Base-by-base conservation (phyloP, 2,329 filamentous ascomycete species). In the Apiospora kogelbergensis region DNA sequence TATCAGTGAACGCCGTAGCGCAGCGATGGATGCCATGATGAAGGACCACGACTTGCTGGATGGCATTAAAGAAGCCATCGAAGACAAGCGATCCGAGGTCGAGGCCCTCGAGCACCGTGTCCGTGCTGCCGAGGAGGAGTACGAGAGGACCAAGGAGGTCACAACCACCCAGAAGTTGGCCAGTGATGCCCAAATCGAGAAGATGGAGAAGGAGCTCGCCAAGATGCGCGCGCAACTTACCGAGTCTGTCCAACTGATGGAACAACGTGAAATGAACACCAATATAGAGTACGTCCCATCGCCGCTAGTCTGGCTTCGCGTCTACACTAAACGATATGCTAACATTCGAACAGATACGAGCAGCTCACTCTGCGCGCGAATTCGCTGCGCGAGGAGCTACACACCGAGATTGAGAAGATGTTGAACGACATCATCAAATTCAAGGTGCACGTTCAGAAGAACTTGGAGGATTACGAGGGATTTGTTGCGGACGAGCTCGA, bases 381-480 rank as follows among this genome's bases (percentile, higher is more conserved):
- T 72, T 84, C 93, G 0, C 86, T 98, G 30, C 90, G 96, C n/a
- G 96, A 99, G 80, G 95, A 98, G 79, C 86, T 99, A n/a, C 96
- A 99, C 80, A 97, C 94, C 0, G 95, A 98, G 79, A 93, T 98
- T 75, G 96, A 98, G 82, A 91, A 91, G 75, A 97, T 98, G 89
- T 84, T 99, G 70, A 97, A 98, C 82, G 95, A 98, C 78, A 92
- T 98, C 71, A 97, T 98, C 83, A 95, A 97, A 77, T 98, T 99
- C 88, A 99, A 99, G 83, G 93, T 99, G 72, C 95, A 98, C 77
- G 86, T 99, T 66, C 96, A 99, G 80, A 95, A 94, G 82, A 91
- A 90, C 70, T 84, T 99, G 67, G 95, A 98, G 78, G 93, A 96
- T 76, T 98, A 97, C 79, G 96, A 99, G 81, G 90, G 91, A 68